phyloP scores from a whole-genome alignment of 352 stramenopile species.

The Salisapilia sapeloensis region DNA sequence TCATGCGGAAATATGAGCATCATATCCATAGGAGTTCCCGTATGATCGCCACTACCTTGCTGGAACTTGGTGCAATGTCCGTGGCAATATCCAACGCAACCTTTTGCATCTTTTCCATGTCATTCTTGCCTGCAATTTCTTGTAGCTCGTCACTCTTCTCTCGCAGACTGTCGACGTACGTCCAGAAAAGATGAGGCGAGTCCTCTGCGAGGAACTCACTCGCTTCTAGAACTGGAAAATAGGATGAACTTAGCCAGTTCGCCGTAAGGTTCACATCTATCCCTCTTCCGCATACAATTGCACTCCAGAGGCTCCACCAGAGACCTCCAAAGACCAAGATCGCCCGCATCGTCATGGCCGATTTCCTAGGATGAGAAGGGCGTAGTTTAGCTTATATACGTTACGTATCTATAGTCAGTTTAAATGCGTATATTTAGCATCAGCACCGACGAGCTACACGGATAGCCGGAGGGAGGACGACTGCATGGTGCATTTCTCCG shows the following conservation, averaged over 20 bases:
- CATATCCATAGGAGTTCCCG: too few relatives aligned
- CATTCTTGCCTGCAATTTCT: slow-evolving; percentile 10
- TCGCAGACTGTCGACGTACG: slow-evolving; percentile 36
- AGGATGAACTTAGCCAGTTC: slow-evolving; percentile 10
- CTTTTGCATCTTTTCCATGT: slow-evolving; percentile 21
- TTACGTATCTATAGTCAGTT: too few relatives aligned
- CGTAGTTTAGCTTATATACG: too few relatives aligned
- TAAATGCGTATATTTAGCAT: too few relatives aligned
- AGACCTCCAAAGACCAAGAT: too few relatives aligned
- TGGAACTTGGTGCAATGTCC: slow-evolving; percentile 31
- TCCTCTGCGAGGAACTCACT: slow-evolving; percentile 73
- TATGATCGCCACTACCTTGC: slow-evolving; percentile 47
- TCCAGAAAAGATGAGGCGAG: slow-evolving; percentile 61
- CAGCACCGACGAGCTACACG: too few relatives aligned
- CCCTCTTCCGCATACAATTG: slow-evolving; percentile 5
- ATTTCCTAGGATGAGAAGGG: too few relatives aligned
- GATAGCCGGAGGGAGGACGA: too few relatives aligned
- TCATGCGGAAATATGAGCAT: slow-evolving; percentile 3
- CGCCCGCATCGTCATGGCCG: too few relatives aligned
- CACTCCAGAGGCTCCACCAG: too few relatives aligned
- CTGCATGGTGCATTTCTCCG: too few relatives aligned
- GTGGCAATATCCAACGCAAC: slow-evolving; percentile 36
- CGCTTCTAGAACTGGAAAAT: slow-evolving; percentile 12
- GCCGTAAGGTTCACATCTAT: slow-evolving; percentile 15
- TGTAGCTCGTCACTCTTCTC: slow-evolving; percentile 7